Evolutionary conservation across 257 asterid species (phyloP).

Genomic region (Vinca minor): DNA sequence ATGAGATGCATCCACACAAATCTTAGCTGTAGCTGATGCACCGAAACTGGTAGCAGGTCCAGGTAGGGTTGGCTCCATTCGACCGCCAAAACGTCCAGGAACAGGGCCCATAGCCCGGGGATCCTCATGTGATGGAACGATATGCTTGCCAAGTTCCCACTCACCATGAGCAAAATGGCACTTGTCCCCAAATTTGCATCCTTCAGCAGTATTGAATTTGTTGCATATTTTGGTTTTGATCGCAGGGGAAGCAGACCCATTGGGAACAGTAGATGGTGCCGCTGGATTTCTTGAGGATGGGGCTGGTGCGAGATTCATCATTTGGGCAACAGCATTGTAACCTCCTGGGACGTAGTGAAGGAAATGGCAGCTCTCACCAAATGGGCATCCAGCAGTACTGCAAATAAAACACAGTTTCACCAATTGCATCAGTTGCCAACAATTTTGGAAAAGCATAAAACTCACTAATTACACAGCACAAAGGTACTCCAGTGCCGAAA

Average conservation of each 20-base stretch:
- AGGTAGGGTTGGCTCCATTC: constrained; percentile 39
- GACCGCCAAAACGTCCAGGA: constrained; percentile 38
- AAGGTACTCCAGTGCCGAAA: background rate
- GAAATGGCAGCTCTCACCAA: constrained; percentile 84
- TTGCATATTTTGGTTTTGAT: constrained; percentile 70
- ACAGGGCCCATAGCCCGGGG: constrained; percentile 37
- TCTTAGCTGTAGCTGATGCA: constrained; percentile 68
- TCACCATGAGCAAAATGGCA: constrained; percentile 95
- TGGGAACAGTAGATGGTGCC: constrained; percentile 32
- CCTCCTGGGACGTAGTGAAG: constrained; percentile 89
- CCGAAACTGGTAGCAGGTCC: constrained; percentile 66
- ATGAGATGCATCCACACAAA: constrained; percentile 69
- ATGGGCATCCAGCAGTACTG: constrained; percentile 65
- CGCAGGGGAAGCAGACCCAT: constrained; percentile 42
- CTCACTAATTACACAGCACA: constrained; percentile 2
- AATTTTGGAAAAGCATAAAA: background rate
- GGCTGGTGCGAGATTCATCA: constrained; percentile 69
- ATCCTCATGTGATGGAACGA: constrained; percentile 44
- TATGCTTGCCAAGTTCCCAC: constrained; percentile 71
- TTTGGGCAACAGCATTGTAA: constrained; percentile 71
- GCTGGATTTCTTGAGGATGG: constrained; percentile 37
- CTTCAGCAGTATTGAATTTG: constrained; percentile 67
- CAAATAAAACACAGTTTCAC: constrained; percentile 15
- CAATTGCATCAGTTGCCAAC: background rate
- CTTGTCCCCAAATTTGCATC: constrained; percentile 84